Evolutionary conservation across 2,329 filamentous ascomycete species (phyloP), one percentile per base, ranked within the genome.

Genomic region (Apiospora kogelbergensis): DNA sequence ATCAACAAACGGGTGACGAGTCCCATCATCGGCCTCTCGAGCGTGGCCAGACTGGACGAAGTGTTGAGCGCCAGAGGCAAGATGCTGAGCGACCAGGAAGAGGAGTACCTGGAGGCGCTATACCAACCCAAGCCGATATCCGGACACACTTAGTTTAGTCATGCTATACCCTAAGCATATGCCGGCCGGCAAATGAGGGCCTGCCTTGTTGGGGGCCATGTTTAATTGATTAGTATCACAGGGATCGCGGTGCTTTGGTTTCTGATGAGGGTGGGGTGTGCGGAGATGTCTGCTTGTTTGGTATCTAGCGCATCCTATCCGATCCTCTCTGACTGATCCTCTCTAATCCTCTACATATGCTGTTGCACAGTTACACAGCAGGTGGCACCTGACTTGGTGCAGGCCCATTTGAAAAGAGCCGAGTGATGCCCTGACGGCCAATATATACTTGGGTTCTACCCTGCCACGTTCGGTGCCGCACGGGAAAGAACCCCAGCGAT

Each of bases 11-110:
- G 84, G 60, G 84, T 85, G 6, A 78, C 83, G 30, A 87, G 83
- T 72, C 89, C 89, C 1, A 91, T 92, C 69, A 81, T 91, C 67
- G 90, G 90, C 0, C 81, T 92, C 72, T 86, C 83, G 71, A 90
- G 83, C 67, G 80, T 85, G 42, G 81, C 84, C 69, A 81, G 90
- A n/a, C 85, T 92, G 60, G 86, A 90, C 44, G 88, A 92, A 80
- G 87, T 88, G 1, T 81, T 90, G 22, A 79, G 81, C 2, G 79
- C 81, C 0, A 72, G 80, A 6, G 81, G 80, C 2, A 83, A 85
- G 48, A 81, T 81, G 60, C 76, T 92, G 70, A 86, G 82, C 0
- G 81, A 84, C 0, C 88, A 91, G 70, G 89, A 92, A 74, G 83
- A 87, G 71, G 81, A 84, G 67, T 90, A 88, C 73, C 78, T 91